Conservation (phyloP, 2,329 filamentous ascomycete species). For the Cladosporium oxysporum region DNA sequence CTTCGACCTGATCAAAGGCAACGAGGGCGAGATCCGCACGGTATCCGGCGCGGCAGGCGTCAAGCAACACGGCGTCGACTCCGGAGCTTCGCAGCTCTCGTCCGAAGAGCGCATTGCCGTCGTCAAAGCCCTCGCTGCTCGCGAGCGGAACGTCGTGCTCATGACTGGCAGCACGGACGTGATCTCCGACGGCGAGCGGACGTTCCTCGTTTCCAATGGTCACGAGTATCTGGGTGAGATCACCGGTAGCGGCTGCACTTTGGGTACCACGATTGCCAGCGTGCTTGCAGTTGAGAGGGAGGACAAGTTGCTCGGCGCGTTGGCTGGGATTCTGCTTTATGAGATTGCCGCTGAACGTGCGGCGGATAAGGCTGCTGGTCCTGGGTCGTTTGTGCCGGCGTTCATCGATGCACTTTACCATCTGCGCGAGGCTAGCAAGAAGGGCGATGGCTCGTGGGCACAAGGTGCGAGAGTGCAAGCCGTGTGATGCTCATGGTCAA, state of each 20-base stretch:
- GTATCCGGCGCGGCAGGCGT: conserved; percentile 61
- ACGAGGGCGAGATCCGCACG: conserved; percentile 81
- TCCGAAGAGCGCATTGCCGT: conserved; percentile 60
- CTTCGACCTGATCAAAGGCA: conserved; percentile 90
- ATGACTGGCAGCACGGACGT: conserved; percentile 81
- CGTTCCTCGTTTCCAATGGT: conserved; percentile 73
- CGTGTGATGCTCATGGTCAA: background rate
- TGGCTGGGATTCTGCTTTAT: conserved; percentile 75
- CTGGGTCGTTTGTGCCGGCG: conserved; percentile 81
- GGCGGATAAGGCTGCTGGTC: conserved; percentile 62
- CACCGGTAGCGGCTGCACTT: conserved; percentile 76
- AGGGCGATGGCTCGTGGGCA: conserved; percentile 56
- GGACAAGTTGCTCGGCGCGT: conserved; percentile 70
- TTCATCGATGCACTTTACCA: conserved; percentile 72
- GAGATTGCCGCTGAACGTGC: conserved; percentile 75
- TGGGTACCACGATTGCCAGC: conserved; percentile 79
- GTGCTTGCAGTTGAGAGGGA: conserved; percentile 65
- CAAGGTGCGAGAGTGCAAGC: conserved; percentile 51
- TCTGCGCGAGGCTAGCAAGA: conserved; percentile 51
- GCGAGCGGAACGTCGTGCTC: conserved; percentile 72
- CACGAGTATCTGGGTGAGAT: conserved; percentile 69
- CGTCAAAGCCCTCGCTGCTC: conserved; percentile 65
- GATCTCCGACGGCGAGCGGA: conserved; percentile 71
- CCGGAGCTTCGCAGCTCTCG: conserved; percentile 58
- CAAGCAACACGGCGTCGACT: conserved; percentile 81